These are phyloP conservation scores for Trichophyton mentagrophytes DNA, from an alignment of 2,329 filamentous ascomycete genomes.

Conservation along the genomic window DNA sequence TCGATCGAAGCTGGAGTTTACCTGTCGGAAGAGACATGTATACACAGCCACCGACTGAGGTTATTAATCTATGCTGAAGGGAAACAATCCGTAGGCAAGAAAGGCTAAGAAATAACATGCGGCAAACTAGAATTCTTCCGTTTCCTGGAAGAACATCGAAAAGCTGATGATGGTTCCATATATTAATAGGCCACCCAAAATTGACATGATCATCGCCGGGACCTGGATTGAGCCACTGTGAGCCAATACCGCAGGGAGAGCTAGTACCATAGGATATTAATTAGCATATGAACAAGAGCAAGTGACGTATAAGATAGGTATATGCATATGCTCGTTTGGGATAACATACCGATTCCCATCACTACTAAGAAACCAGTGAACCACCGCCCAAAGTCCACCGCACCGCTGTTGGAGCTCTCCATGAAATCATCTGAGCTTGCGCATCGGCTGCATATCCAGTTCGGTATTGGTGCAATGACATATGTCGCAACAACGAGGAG, in stretches of 20 bases:
- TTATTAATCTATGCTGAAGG: neutral
- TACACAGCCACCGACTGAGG: neutral
- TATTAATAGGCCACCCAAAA: conserved; percentile 82
- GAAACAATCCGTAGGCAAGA: neutral
- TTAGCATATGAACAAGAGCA: neutral
- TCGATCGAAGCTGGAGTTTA: neutral
- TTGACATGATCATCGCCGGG: conserved; percentile 88
- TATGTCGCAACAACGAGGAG: conserved; percentile 94
- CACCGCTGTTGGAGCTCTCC: conserved; percentile 64
- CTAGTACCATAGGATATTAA: conserved; percentile 35
- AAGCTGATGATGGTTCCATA: conserved; percentile 98
- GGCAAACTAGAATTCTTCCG: conserved; percentile 62
- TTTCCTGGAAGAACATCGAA: conserved; percentile 94
- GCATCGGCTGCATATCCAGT: conserved; percentile 86
- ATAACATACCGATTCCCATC: conserved; percentile 81
- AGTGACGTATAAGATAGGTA: neutral
- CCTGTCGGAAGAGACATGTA: neutral
- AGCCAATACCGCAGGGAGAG: conserved; percentile 74
- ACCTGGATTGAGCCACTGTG: conserved; percentile 71
- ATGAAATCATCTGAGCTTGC: conserved; percentile 93
- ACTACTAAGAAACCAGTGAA: conserved; percentile 89
- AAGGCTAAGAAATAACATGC: neutral
- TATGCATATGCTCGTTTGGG: neutral
- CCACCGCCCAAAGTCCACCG: conserved; percentile 90
- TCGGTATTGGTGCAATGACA: conserved; percentile 81